phyloP scores from a whole-genome alignment of 2,329 filamentous ascomycete genomes.

The Verticillium isaacii region DNA sequence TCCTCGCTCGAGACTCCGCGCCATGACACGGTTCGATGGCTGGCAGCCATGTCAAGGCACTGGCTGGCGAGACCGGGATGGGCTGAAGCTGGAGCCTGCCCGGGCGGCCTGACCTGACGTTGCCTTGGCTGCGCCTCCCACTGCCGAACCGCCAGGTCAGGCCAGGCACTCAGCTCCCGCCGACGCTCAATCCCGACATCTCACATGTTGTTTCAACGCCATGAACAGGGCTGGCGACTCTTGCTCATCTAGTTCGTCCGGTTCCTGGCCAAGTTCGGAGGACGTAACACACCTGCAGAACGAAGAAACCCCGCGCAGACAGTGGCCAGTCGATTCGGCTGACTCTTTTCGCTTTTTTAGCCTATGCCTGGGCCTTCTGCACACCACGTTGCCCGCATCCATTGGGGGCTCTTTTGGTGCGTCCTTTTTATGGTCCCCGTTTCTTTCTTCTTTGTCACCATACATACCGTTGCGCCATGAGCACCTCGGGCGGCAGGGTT shows the following conservation, averaged over 20 bases:
- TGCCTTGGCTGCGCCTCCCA: background rate
- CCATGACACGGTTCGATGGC: background rate
- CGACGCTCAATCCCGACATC: background rate
- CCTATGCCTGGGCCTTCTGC: background rate
- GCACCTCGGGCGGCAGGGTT: background rate
- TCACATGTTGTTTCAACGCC: conserved; percentile 3
- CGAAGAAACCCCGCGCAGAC: background rate
- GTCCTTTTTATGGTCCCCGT: background rate
- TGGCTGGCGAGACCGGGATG: background rate
- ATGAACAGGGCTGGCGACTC: background rate
- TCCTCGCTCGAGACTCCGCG: background rate
- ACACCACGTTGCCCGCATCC: background rate
- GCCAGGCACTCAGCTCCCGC: background rate
- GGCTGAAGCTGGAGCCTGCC: background rate
- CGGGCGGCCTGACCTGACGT: background rate
- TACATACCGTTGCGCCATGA: background rate
- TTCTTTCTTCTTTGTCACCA: background rate
- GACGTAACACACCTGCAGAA: background rate
- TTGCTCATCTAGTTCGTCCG: background rate
- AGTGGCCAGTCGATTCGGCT: background rate
- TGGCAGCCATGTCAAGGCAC: background rate
- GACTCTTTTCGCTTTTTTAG: background rate
- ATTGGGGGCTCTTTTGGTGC: background rate
- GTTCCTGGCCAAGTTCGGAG: background rate
- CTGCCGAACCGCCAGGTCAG: background rate